Evolutionary conservation across 805 yeast species (phyloP).

Genomic region (Clavispora fructus): DNA sequence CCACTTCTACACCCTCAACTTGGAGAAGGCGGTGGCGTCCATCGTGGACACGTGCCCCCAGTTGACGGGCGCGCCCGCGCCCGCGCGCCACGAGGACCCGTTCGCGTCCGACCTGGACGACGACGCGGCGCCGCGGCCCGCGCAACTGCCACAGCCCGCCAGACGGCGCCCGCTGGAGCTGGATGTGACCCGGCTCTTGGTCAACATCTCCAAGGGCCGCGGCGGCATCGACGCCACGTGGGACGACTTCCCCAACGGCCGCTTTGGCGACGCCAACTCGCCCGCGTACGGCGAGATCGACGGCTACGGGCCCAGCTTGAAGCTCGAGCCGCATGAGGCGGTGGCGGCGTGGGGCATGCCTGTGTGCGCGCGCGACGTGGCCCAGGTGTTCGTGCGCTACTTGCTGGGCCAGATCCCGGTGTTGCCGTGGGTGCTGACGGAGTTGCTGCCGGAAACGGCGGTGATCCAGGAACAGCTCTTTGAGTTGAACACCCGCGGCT

Average conservation of each 20-base stretch:
- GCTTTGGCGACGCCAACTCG: conserved; percentile 91
- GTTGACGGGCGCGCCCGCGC: conserved; percentile 19
- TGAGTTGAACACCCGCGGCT: conserved; percentile 65
- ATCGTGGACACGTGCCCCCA: conserved; percentile 61
- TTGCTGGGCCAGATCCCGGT: conserved; percentile 69
- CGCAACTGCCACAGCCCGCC: conserved; percentile 3
- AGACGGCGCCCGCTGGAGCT: neutral
- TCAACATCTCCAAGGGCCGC: conserved; percentile 51
- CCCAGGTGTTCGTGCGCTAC: conserved; percentile 64
- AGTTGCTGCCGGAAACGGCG: conserved; percentile 84
- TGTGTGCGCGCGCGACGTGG: conserved; percentile 50
- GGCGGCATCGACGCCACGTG: conserved; percentile 88
- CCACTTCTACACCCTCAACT: conserved; percentile 88
- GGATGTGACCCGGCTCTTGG: conserved; percentile 18
- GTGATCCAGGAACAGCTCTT: conserved; percentile 88
- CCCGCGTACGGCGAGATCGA: conserved; percentile 98
- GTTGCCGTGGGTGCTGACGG: conserved; percentile 89
- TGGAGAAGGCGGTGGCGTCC: conserved; percentile 88
- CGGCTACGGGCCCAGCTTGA: conserved; percentile 91
- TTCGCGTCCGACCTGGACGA: conserved; percentile 37
- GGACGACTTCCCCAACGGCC: conserved; percentile 96
- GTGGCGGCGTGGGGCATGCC: conserved; percentile 80
- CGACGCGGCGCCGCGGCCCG: conserved; percentile 21
- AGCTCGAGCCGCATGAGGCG: conserved; percentile 56
- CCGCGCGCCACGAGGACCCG: conserved; percentile 23